Percentiles rank a stretch among this genome's conserved stretches.
Evolutionary conservation across 139 green algal species (phyloP).

Genomic region (Parachlorella kessleri): DNA sequence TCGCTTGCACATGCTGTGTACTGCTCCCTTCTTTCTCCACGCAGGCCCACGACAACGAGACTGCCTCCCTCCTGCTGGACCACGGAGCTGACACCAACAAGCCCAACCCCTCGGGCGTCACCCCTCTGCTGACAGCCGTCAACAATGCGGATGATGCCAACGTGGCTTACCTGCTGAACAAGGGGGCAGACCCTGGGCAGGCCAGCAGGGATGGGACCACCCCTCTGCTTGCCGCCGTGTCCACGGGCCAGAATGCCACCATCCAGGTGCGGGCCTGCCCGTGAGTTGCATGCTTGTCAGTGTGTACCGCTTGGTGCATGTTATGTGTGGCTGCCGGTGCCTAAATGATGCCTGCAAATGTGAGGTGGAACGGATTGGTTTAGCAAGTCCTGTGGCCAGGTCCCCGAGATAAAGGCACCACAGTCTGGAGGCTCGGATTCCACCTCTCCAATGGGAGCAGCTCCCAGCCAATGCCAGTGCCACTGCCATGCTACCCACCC

Average conservation of each 20-base stretch:
- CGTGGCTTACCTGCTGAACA: neutral
- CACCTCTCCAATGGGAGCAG: neutral
- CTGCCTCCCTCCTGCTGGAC: neutral
- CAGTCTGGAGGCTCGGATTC: neutral
- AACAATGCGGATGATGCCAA: neutral
- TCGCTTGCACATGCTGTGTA: too few species aligned
- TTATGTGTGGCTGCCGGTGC: neutral
- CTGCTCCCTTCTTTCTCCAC: too few species aligned
- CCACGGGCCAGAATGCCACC: too few species aligned
- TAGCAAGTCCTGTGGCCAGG: too few species aligned
- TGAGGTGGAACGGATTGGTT: neutral
- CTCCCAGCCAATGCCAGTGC: neutral
- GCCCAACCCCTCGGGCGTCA: neutral
- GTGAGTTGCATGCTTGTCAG: too few species aligned
- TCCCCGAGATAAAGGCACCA: too few species aligned
- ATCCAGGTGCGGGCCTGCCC: too few species aligned
- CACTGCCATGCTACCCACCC: neutral
- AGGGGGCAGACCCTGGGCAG: too few species aligned
- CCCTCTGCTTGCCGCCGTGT: too few species aligned
- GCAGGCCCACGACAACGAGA: neutral
- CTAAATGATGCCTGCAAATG: neutral
- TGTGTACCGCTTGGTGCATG: neutral
- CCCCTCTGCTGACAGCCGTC: neutral
- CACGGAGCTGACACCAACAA: neutral
- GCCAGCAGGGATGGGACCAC: too few species aligned